phyloP scores from a whole-genome alignment of 1,284 basidiomycete genomes.

The Ceratorhiza oryzae-sativae region DNA sequence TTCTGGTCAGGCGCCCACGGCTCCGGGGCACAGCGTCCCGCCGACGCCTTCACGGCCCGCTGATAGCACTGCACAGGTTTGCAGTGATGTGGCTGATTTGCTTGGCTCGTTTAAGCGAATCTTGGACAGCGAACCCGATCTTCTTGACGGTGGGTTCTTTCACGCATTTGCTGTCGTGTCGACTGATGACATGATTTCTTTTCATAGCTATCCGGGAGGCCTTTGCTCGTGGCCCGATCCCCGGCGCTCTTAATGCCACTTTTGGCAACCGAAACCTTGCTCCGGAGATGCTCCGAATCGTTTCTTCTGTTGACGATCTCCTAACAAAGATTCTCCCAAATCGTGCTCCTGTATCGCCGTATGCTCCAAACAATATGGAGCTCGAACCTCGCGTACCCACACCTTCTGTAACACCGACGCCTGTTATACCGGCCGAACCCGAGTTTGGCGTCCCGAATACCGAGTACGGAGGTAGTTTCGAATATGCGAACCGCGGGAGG shows the following conservation, averaged over 20 bases:
- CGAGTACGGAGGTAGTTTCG: slow-evolving; percentile 17
- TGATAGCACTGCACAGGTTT: slow-evolving; percentile 15
- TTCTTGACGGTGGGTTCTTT: slow-evolving; percentile 23
- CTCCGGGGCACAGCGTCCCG: slow-evolving; percentile 1
- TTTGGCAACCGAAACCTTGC: slow-evolving; percentile 22
- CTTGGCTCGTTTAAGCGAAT: slow-evolving; percentile 28
- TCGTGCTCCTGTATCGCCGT: slow-evolving; percentile 11
- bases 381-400: slow-evolving; percentile 32
- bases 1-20: background rate
- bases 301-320: slow-evolving; percentile 28
- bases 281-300: slow-evolving; percentile 36
- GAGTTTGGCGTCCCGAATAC: slow-evolving; percentile 15
- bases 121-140: slow-evolving; percentile 30
- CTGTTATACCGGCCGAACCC: slow-evolving; percentile 18
- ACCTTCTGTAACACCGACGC: slow-evolving; percentile 28
- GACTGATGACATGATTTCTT: background rate
- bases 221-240: background rate
- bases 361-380: slow-evolving; percentile 11
- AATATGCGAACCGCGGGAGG: slow-evolving; percentile 24
- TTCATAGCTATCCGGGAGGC: slow-evolving; percentile 27
- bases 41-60: background rate
- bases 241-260: slow-evolving; percentile 16
- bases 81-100: slow-evolving; percentile 32
- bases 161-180: background rate
- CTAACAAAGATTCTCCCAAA: slow-evolving; percentile 29